Evolutionary conservation across 2,329 filamentous ascomycete species (phyloP).

Genomic region (Monosporascus sp.): DNA sequence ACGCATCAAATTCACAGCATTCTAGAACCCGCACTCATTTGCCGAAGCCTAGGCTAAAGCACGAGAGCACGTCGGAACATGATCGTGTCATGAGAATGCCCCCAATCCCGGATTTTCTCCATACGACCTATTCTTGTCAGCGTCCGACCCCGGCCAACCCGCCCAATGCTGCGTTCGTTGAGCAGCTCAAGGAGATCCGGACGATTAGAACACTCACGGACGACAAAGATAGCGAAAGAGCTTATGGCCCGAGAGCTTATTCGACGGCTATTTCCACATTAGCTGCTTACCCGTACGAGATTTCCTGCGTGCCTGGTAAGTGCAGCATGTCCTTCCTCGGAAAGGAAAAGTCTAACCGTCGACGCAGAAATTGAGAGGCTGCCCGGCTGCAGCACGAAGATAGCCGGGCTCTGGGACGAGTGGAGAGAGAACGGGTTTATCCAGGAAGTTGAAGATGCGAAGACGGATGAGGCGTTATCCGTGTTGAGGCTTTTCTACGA

Average conservation of each 20-base stretch:
- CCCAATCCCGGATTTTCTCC: constrained; percentile 61
- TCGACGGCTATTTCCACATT: constrained; percentile 80
- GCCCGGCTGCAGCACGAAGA: constrained; percentile 77
- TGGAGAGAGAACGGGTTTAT: constrained; percentile 60
- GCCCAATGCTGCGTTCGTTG: constrained; percentile 72
- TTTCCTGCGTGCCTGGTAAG: constrained; percentile 39
- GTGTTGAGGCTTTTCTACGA: constrained; percentile 68
- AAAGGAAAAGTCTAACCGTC: constrained; percentile 2
- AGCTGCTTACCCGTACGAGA: constrained; percentile 65
- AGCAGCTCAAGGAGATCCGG: constrained; percentile 68
- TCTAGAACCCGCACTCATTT: constrained; percentile 26
- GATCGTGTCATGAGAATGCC: constrained; percentile 56
- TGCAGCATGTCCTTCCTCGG: constrained; percentile 24
- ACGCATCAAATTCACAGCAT: constrained; percentile 11
- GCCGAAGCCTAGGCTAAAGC: constrained; percentile 41
- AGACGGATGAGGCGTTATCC: constrained; percentile 58
- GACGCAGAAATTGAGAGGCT: constrained; percentile 47
- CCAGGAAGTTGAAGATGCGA: constrained; percentile 57
- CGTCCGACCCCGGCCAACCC: constrained; percentile 64
- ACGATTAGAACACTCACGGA: constrained; percentile 63
- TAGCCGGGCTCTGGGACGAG: constrained; percentile 71
- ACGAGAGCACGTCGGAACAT: constrained; percentile 73
- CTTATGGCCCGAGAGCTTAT: constrained; percentile 78
- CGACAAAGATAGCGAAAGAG: constrained; percentile 75
- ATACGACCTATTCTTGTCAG: constrained; percentile 71